These are phyloP conservation scores for Malassezia caprae DNA, from an alignment of 1,284 basidiomycete species.

Conservation along the genomic window DNA sequence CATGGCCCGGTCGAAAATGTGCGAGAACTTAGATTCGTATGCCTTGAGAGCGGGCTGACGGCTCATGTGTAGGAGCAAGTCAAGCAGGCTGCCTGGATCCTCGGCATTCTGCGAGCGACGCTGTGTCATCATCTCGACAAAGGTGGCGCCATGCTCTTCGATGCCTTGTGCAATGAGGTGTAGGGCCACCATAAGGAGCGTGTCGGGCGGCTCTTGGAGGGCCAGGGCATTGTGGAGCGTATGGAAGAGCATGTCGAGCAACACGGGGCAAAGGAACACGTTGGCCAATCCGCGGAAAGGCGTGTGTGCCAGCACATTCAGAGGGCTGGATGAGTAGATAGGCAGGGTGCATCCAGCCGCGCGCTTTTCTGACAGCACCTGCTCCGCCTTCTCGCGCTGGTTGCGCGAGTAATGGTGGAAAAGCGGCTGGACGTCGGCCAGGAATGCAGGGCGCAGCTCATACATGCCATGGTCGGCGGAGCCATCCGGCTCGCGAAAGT, in stretches of 20 bases:
- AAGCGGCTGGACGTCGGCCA: constrained; percentile 83
- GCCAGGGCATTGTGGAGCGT: constrained; percentile 24
- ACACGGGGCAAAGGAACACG: constrained; percentile 19
- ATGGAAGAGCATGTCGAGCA: constrained; percentile 28
- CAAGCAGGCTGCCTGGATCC: not conserved
- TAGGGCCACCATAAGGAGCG: constrained; percentile 76
- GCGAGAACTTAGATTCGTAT: constrained; percentile 30
- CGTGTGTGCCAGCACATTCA: constrained; percentile 22
- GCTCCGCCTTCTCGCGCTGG: constrained; percentile 85
- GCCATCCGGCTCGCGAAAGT: constrained; percentile 69
- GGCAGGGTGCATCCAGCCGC: constrained; percentile 53
- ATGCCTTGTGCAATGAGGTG: constrained; percentile 52
- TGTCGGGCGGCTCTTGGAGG: constrained; percentile 53
- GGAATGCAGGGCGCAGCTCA: constrained; percentile 72
- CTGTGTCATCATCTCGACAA: constrained; percentile 19
- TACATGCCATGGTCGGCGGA: constrained; percentile 73
- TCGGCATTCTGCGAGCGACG: not conserved
- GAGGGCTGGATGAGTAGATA: constrained; percentile 15
- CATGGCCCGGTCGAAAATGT: constrained; percentile 29
- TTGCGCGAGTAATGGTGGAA: constrained; percentile 94
- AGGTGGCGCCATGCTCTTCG: constrained; percentile 23
- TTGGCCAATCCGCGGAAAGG: constrained; percentile 24
- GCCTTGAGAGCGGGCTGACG: constrained; percentile 18
- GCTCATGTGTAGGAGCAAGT: constrained; percentile 7
- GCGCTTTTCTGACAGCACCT: constrained; percentile 60